Percentiles rank a stretch among this genome's conserved stretches.
phyloP scores from a whole-genome alignment of 192 early-diverging fungal species.

The Blastocladiella britannica region DNA sequence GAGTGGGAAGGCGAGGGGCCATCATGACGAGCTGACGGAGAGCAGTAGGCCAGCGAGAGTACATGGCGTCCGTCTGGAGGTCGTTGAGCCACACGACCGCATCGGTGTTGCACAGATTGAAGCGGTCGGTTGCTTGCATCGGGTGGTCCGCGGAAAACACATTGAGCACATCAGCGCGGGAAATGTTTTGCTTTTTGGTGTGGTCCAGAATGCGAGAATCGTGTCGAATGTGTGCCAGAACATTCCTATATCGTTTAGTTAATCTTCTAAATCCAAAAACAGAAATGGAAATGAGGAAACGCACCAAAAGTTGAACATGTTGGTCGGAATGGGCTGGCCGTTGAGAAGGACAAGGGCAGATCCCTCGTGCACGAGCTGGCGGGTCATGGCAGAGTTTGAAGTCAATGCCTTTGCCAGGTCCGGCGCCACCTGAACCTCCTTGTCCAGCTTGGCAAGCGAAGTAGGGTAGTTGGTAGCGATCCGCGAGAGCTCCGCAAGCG shows the following conservation, averaged over 20 bases:
- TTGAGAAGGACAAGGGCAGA: no score
- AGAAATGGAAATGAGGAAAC: no score
- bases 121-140: slow-evolving; percentile 33
- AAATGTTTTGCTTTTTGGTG: no score
- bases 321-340: no score
- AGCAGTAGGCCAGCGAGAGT: slow-evolving; percentile 39
- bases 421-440: slow-evolving; percentile 3
- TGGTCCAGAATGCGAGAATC: no score
- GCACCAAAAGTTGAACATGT: no score
- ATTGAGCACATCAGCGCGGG: slow-evolving; percentile 10
- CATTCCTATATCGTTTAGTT: no score
- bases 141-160: slow-evolving; percentile 6
- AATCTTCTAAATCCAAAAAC: no score
- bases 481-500: not conserved
- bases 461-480: not conserved
- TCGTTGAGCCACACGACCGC: slow-evolving; percentile 75
- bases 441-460: slow-evolving; percentile 3
- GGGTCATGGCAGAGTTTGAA: no score
- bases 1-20: slow-evolving; percentile 43
- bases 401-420: not conserved
- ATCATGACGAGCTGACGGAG: slow-evolving; percentile 35
- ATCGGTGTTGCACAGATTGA: slow-evolving; percentile 21
- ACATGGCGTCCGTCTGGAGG: slow-evolving; percentile 61
- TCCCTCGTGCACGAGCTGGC: no score
- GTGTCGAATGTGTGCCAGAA: no score